These are phyloP conservation scores for Hevea brasiliensis DNA, from an alignment of 345 rosid genomes.

Conservation along the genomic window DNA sequence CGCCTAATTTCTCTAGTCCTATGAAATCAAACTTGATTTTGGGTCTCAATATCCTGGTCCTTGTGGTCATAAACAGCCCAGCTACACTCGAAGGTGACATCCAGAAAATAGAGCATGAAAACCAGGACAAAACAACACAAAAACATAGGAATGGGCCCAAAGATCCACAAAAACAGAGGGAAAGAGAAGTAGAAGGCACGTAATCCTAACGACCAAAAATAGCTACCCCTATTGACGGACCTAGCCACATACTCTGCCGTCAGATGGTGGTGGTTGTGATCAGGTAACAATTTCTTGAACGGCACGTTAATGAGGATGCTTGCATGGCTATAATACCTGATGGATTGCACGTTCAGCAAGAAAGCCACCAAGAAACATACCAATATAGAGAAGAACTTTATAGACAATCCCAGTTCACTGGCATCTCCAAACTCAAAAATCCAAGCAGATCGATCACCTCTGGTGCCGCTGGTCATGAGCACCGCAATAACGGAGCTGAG, in stretches of 20 bases:
- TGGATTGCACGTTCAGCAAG: conserved; percentile 66
- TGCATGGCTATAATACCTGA: conserved; percentile 87
- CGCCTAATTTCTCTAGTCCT: too few species aligned
- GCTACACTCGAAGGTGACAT: conserved; percentile 50
- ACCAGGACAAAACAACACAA: conserved; percentile 57
- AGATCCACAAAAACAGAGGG: conserved; percentile 85
- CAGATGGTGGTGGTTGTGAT: conserved; percentile 35
- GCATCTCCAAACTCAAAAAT: conserved; percentile 49
- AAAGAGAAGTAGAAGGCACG: conserved; percentile 87
- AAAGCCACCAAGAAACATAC: conserved; percentile 71
- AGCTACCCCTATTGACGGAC: conserved; percentile 73
- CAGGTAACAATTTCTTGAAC: conserved; percentile 41
- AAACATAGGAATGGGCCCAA: conserved; percentile 84
- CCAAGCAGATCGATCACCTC: conserved; percentile 35
- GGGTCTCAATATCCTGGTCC: neutral
- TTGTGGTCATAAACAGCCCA: conserved; percentile 12
- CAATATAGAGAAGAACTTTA: conserved; percentile 69
- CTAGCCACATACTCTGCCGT: conserved; percentile 63
- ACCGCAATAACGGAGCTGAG: conserved; percentile 73
- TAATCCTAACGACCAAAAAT: conserved; percentile 88
- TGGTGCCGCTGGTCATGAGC: conserved; percentile 45
- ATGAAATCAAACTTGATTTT: neutral
- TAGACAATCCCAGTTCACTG: conserved; percentile 51
- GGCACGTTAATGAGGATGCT: conserved; percentile 85
- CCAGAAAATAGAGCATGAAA: conserved; percentile 61